Conservation (phyloP, 2,329 filamentous ascomycete genomes). For the Pleoardoris graminearum region DNA sequence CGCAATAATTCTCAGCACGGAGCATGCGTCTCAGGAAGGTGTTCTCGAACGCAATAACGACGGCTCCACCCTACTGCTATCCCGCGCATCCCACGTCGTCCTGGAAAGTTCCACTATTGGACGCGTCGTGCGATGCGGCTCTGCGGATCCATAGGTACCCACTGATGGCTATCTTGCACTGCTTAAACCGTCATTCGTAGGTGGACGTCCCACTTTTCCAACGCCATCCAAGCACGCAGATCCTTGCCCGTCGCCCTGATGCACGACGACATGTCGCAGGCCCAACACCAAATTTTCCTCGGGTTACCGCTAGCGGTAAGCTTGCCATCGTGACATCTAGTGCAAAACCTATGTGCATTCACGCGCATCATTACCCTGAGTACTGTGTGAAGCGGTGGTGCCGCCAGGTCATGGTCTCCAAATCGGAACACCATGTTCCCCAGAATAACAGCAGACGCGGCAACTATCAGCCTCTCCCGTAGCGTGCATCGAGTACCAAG, state of each 20-base stretch:
- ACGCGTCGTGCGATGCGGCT: constrained; percentile 25
- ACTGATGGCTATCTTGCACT: constrained; percentile 41
- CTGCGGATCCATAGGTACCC: constrained; percentile 29
- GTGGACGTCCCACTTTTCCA: constrained; percentile 36
- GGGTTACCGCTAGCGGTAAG: not conserved
- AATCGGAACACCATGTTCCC: constrained; percentile 1
- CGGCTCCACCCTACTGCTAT: constrained; percentile 8
- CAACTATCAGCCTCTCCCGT: constrained; percentile 13
- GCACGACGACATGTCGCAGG: not conserved
- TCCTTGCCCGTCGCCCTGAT: constrained; percentile 13
- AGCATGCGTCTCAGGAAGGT: not conserved
- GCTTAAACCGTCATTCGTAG: constrained; percentile 31
- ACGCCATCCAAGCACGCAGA: constrained; percentile 27
- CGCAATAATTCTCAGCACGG: not conserved
- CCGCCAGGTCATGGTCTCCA: not conserved
- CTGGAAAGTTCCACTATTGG: constrained; percentile 31
- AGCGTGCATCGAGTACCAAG: constrained; percentile 3
- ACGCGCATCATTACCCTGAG: not conserved
- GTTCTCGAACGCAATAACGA: constrained; percentile 1
- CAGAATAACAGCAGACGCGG: constrained; percentile 8
- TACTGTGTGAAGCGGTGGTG: not conserved
- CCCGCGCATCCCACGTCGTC: constrained; percentile 24
- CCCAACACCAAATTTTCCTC: not conserved
- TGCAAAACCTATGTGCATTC: not conserved
- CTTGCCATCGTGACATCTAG: not conserved